A percentile compares a stretch with the other conserved stretches of the same genome.
Evolutionary conservation across 495 filamentous ascomycete genomes (phyloP).

Genomic region (Daldinia loculata): DNA sequence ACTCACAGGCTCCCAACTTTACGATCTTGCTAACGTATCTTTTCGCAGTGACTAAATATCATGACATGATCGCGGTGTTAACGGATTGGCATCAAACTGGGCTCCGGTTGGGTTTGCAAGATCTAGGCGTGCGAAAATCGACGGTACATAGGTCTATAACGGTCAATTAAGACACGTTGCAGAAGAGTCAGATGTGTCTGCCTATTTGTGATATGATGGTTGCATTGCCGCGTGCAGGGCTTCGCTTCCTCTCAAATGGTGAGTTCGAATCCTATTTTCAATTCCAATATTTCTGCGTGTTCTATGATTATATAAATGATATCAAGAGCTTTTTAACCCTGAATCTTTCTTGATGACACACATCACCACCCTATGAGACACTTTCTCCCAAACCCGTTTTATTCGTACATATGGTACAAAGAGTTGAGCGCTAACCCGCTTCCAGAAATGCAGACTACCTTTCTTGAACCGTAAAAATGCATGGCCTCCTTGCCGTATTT

Average conservation of each 20-base stretch:
- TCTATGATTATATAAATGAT: slow-evolving; percentile 60
- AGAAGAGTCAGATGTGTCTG: slow-evolving; percentile 28
- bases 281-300: slow-evolving; percentile 35
- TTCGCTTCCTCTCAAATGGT: slow-evolving; percentile 51
- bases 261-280: slow-evolving; percentile 45
- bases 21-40: slow-evolving; percentile 21
- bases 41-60: slow-evolving; percentile 55
- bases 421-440: slow-evolving; percentile 47
- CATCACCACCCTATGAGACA: slow-evolving; percentile 63
- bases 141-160: slow-evolving; percentile 56
- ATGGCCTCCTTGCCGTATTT: not conserved
- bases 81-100: slow-evolving; percentile 48
- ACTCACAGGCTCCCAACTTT: not conserved
- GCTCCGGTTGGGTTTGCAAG: slow-evolving; percentile 51
- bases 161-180: slow-evolving; percentile 53
- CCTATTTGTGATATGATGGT: slow-evolving; percentile 34
- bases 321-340: slow-evolving; percentile 68
- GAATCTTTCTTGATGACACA: slow-evolving; percentile 58
- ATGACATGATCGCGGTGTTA: slow-evolving; percentile 46
- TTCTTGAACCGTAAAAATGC: slow-evolving; percentile 5
- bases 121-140: slow-evolving; percentile 46
- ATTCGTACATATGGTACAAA: slow-evolving; percentile 21
- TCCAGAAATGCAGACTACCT: slow-evolving; percentile 16
- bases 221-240: slow-evolving; percentile 11
- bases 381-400: slow-evolving; percentile 28